Evolutionary conservation across 176 grass and related monocot species (phyloP).

Genomic region (Carex pumila): DNA sequence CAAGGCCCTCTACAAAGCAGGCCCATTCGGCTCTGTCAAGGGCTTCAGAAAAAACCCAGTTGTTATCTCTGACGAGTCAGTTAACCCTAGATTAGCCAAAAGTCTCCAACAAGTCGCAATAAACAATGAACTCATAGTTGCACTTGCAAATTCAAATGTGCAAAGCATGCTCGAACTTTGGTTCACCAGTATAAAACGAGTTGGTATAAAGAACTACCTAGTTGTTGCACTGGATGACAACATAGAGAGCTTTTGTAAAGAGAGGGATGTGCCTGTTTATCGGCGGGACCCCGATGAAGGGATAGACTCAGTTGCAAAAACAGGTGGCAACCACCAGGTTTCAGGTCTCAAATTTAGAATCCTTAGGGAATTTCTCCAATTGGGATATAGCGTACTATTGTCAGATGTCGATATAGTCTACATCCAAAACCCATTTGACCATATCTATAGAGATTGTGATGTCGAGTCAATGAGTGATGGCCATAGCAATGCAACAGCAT

Average conservation of each 20-base stretch:
- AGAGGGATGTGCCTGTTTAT: slow-evolving; percentile 71
- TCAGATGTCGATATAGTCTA: slow-evolving; percentile 95
- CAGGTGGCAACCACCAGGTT: slow-evolving; percentile 78
- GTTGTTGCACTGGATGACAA: slow-evolving; percentile 82
- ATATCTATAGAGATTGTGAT: slow-evolving; percentile 88
- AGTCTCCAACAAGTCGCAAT: slow-evolving; percentile 68
- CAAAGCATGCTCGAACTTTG: slow-evolving; percentile 71
- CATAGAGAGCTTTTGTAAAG: slow-evolving; percentile 65
- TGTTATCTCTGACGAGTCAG: slow-evolving; percentile 61
- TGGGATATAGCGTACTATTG: slow-evolving; percentile 87
- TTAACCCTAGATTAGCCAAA: slow-evolving; percentile 65
- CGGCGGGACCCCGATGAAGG: slow-evolving; percentile 61
- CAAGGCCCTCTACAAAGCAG: slow-evolving; percentile 38
- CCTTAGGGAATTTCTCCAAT: slow-evolving; percentile 91
- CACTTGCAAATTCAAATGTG: slow-evolving; percentile 94
- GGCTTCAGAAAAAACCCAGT: slow-evolving; percentile 79
- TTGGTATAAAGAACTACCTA: slow-evolving; percentile 83
- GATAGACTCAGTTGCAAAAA: slow-evolving; percentile 67
- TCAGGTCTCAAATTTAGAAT: slow-evolving; percentile 89
- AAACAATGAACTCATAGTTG: slow-evolving; percentile 78
- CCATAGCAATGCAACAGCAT: slow-evolving; percentile 84
- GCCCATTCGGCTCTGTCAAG: slow-evolving; percentile 92
- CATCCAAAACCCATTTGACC: slow-evolving; percentile 85
- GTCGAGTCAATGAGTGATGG: slow-evolving; percentile 98
- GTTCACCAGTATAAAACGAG: slow-evolving; percentile 83